Percentiles rank a stretch among this genome's conserved stretches.
Evolutionary conservation across 306 rosid species (phyloP).

Genomic region (Sindora glabra): DNA sequence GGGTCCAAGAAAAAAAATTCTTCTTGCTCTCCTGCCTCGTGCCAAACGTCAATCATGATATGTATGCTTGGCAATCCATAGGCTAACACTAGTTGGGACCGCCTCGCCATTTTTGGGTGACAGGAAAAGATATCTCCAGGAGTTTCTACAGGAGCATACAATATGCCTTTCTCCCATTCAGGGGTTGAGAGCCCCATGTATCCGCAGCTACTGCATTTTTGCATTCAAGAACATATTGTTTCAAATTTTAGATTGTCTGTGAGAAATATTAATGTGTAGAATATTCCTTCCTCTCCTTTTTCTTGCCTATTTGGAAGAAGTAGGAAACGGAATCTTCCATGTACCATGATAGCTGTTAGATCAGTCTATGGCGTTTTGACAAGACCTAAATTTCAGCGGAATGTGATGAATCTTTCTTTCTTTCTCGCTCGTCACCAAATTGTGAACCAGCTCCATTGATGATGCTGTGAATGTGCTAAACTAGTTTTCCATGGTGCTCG

Average conservation of each 20-base stretch:
- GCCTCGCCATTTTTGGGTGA: conserved; percentile 8
- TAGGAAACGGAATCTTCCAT: conserved; percentile 10
- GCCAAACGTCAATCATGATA: conserved; percentile 46
- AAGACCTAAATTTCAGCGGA: not conserved
- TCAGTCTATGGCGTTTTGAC: not conserved
- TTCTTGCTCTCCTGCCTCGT: conserved; percentile 68
- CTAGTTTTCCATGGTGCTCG: too few species aligned
- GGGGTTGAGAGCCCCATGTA: conserved; percentile 23
- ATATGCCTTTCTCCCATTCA: conserved; percentile 9
- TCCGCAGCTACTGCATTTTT: conserved; percentile 24
- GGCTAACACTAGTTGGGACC: conserved; percentile 8
- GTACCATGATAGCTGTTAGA: not conserved
- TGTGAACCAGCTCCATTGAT: not conserved
- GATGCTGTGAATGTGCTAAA: not conserved
- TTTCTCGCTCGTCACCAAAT: not conserved
- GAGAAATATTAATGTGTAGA: conserved; percentile 28
- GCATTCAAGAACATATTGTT: conserved; percentile 4
- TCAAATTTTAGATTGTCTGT: not conserved
- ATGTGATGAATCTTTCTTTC: not conserved
- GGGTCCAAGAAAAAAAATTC: conserved; percentile 94
- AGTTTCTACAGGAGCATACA: conserved; percentile 11
- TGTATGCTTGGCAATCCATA: conserved; percentile 13
- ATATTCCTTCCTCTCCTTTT: not conserved
- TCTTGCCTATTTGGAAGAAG: not conserved
- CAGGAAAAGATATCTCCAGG: conserved; percentile 8